Evolutionary conservation across 176 grass and related monocot genomes (phyloP).

Genomic region (Dactylis glomerata): DNA sequence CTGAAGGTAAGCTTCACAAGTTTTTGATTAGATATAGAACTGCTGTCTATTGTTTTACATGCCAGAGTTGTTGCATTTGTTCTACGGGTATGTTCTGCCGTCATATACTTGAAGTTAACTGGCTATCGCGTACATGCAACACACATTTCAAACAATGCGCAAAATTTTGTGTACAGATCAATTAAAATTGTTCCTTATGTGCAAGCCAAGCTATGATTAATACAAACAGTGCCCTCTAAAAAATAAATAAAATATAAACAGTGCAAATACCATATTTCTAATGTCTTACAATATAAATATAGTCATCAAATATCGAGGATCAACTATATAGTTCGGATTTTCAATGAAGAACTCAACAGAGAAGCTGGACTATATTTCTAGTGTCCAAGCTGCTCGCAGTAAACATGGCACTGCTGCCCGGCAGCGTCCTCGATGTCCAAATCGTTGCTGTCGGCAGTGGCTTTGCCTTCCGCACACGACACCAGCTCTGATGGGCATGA

Average conservation of each 20-base stretch:
- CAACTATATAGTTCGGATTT: background rate
- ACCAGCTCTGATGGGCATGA: background rate
- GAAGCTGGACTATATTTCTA: background rate
- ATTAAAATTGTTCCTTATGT: background rate
- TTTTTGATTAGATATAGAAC: background rate
- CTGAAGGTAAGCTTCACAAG: slow-evolving; percentile 66
- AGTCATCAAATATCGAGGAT: background rate
- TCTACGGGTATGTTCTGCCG: background rate
- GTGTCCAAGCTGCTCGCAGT: background rate
- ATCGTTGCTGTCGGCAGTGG: background rate
- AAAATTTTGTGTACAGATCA: background rate
- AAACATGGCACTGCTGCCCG: background rate
- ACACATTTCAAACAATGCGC: background rate
- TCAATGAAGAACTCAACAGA: background rate
- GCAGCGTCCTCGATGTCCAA: too few relatives aligned
- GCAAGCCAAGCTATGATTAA: background rate
- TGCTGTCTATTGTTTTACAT: background rate
- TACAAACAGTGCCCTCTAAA: too few relatives aligned
- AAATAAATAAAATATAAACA: background rate
- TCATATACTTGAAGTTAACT: slow-evolving; percentile 6
- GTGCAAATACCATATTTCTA: background rate
- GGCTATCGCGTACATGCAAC: background rate
- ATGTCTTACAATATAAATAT: background rate
- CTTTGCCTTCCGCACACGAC: background rate
- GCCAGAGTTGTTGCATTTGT: background rate